These are phyloP conservation scores for Omphalotus guepiniiformis DNA, from an alignment of 768 basidiomycete genomes.

Conservation along the genomic window DNA sequence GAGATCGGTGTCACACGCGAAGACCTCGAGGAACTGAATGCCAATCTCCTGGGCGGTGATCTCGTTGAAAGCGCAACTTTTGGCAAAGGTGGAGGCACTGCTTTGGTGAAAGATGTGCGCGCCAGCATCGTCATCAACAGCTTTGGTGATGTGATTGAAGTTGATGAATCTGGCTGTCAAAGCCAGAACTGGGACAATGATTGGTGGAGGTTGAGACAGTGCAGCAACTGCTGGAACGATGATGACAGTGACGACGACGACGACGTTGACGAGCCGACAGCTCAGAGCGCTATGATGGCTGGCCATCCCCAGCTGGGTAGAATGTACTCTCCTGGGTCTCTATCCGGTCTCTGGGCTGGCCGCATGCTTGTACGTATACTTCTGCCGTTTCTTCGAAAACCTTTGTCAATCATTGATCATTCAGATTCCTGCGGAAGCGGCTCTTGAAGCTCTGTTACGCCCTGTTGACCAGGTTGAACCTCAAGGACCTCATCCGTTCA, in stretches of 20 bases:
- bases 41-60: slow-evolving; percentile 26
- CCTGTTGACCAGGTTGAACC: slow-evolving; percentile 13
- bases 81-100: background rate
- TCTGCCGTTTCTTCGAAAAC: background rate
- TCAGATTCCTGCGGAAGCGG: slow-evolving; percentile 21
- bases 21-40: slow-evolving; percentile 58
- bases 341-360: slow-evolving; percentile 59
- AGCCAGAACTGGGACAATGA: slow-evolving; percentile 52
- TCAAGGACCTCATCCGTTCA: background rate
- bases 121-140: too few relatives aligned
- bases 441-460: slow-evolving; percentile 10
- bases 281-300: background rate
- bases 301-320: slow-evolving; percentile 11
- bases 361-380: slow-evolving; percentile 48
- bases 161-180: slow-evolving; percentile 23
- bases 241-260: background rate
- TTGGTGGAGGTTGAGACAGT: slow-evolving; percentile 51
- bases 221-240: slow-evolving; percentile 26
- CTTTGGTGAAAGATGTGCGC: too few relatives aligned
- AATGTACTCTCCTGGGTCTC: slow-evolving; percentile 39
- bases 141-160: too few relatives aligned
- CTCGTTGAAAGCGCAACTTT: slow-evolving; percentile 25
- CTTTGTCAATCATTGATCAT: background rate
- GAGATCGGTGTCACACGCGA: slow-evolving; percentile 42
- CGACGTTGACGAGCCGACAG: background rate